Evolutionary conservation across 2,329 filamentous ascomycete species (phyloP).

Genomic region (Lachnellula cervina): DNA sequence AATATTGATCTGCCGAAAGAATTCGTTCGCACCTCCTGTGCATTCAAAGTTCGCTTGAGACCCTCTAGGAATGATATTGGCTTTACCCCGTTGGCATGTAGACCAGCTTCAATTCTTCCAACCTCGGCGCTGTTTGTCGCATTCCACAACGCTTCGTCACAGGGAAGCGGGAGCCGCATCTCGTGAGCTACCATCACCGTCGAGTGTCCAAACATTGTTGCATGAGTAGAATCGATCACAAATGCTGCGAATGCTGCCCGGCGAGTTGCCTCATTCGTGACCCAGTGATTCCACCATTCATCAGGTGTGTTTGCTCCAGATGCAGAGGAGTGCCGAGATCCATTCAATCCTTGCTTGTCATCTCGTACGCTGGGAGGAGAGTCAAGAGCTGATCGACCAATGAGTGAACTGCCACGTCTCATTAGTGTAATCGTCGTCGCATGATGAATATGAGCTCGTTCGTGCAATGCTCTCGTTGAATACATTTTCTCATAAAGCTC

Average conservation of each 20-base stretch:
- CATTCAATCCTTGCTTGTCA: conserved; percentile 38
- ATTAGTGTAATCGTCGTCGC: conserved; percentile 93
- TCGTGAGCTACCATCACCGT: conserved; percentile 97
- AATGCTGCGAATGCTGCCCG: conserved; percentile 91
- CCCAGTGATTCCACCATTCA: conserved; percentile 95
- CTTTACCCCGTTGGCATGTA: conserved; percentile 77
- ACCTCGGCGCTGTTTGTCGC: conserved; percentile 86
- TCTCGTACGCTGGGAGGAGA: conserved; percentile 68
- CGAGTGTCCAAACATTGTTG: conserved; percentile 96
- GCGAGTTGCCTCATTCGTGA: conserved; percentile 85
- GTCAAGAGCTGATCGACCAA: conserved; percentile 78
- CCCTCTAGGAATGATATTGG: conserved; percentile 85
- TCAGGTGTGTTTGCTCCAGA: conserved; percentile 69
- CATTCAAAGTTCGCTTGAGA: conserved; percentile 81
- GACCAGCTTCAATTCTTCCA: conserved; percentile 71
- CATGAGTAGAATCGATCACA: conserved; percentile 90
- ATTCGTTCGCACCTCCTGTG: conserved; percentile 83
- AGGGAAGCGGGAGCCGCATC: conserved; percentile 84
- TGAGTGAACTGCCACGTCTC: conserved; percentile 85
- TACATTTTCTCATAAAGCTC: conserved; percentile 99
- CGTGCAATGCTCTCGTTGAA: conserved; percentile 84
- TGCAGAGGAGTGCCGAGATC: conserved; percentile 56
- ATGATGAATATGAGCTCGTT: conserved; percentile 93
- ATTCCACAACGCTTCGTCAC: conserved; percentile 88
- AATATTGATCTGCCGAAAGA: conserved; percentile 88